Evolutionary conservation across 2,329 filamentous ascomycete genomes (phyloP), one percentile per base, ranked within the genome.

Genomic region (Penicillium griseofulvum): DNA sequence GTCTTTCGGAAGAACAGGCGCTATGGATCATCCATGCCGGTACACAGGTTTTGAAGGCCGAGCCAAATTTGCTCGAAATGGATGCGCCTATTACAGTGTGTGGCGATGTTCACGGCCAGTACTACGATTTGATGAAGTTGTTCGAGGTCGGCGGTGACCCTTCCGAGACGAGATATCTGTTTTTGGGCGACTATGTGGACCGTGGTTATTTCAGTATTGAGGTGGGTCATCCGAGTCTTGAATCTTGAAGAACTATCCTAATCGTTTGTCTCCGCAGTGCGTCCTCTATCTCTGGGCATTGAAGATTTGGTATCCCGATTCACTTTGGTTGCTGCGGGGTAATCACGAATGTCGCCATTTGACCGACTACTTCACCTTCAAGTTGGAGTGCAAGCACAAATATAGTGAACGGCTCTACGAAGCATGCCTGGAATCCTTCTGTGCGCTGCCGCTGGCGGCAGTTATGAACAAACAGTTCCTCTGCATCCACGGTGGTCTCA

Each of bases 391-490:
- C 83, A 97, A 96, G 80, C 94, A 99, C 84, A 99, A 99, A 77
- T 99, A 99, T 78, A 96, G 91, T 33, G 94, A 97, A 78, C 84
- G 84, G 61, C 84, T 99, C 57, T 99, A 99, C 74, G 93, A 99
- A 70, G 93, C 94, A 54, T 97, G 94, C 79, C 96, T 97, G 86
- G 93, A 99, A 63, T 95, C 94, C 0, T 99, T 99, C 82, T 99
- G 94, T 79, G 83, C 88, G 61, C 80, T 99, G 61, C 94, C 94
- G 29, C 81, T 99, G 66, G 94, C 94, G 54, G 94, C 94, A 28
- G 87, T 99, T 65, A 99, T 99, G 94, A 99, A 99, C 84, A 99
- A 99, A 82, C 94, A 99, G 76, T 99, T 99, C 76, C 80, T 99
- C 65, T 99, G 94, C 74, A 97, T 99, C 67, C 94, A 99, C 73